A percentile compares a stretch with the other conserved stretches of the same genome.
Conservation (phyloP, 2,329 filamentous ascomycete genomes). For the Amauroascus niger region DNA sequence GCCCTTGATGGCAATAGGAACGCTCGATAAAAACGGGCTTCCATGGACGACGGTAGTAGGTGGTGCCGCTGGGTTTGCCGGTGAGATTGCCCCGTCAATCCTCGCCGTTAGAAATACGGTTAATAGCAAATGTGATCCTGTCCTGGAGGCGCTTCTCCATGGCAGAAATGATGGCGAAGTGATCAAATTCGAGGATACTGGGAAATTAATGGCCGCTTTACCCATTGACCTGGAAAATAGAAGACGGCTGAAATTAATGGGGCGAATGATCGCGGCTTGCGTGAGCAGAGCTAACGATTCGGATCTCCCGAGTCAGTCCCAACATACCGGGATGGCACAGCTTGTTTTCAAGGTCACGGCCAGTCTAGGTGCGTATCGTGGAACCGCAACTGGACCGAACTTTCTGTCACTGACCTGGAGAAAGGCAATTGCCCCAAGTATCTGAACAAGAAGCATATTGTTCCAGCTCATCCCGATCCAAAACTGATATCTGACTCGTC, state of each 20-base stretch:
- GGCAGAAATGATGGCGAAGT: constrained; percentile 38
- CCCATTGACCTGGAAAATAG: constrained; percentile 56
- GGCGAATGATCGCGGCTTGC: constrained; percentile 57
- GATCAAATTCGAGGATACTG: constrained; percentile 29
- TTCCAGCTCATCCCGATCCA: constrained; percentile 46
- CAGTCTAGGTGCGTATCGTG: constrained; percentile 45
- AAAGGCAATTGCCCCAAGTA: constrained; percentile 79
- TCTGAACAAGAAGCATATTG: constrained; percentile 61
- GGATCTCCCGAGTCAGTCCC: constrained; percentile 5
- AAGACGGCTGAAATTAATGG: constrained; percentile 64
- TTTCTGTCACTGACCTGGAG: constrained; percentile 12
- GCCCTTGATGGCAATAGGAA: constrained; percentile 63
- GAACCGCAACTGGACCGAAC: no score
- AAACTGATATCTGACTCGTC: constrained; percentile 41
- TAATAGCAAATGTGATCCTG: constrained; percentile 57
- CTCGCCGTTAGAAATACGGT: constrained; percentile 56
- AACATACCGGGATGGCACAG: constrained; percentile 35
- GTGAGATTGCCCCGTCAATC: constrained; percentile 50
- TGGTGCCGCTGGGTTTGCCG: constrained; percentile 59
- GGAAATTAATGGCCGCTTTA: constrained; percentile 51
- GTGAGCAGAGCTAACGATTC: constrained; percentile 31
- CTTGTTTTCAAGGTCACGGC: constrained; percentile 61
- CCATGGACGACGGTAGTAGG: constrained; percentile 75
- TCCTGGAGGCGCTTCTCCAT: constrained; percentile 53
- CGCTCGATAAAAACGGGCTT: constrained; percentile 53